These are phyloP conservation scores for Thozetella sp. DNA, from an alignment of 495 filamentous ascomycete genomes.

Conservation along the genomic window DNA sequence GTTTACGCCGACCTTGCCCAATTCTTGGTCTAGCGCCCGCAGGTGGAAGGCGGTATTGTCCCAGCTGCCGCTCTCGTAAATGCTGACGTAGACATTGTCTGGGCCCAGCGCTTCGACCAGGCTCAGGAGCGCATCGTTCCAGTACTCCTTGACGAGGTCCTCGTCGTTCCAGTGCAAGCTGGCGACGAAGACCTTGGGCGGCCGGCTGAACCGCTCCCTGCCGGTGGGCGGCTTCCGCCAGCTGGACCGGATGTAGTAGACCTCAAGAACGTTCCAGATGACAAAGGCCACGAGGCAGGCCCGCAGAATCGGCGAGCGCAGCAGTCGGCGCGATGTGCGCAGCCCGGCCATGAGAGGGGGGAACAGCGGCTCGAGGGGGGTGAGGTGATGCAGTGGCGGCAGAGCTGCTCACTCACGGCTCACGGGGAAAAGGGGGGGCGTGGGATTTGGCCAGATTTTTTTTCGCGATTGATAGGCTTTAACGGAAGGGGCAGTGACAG, in stretches of 20 bases:
- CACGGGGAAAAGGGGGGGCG: neutral
- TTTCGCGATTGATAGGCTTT: neutral
- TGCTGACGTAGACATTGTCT: constrained; percentile 65
- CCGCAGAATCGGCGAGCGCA: constrained; percentile 17
- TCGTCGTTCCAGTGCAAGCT: constrained; percentile 68
- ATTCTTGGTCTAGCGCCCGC: constrained; percentile 47
- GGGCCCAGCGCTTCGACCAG: constrained; percentile 54
- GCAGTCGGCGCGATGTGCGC: constrained; percentile 17
- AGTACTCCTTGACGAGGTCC: constrained; percentile 53
- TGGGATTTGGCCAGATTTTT: neutral
- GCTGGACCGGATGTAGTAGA: constrained; percentile 12
- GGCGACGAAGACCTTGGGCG: constrained; percentile 55
- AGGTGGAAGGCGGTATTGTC: constrained; percentile 64
- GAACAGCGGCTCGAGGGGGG: neutral
- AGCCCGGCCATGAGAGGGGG: neutral
- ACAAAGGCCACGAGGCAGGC: constrained; percentile 15
- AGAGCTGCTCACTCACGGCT: too few relatives aligned
- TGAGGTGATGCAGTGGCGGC: too few relatives aligned
- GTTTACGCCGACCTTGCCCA: constrained; percentile 50
- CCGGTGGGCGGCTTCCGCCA: neutral
- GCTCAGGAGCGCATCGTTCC: constrained; percentile 55
- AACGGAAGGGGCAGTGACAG: neutral
- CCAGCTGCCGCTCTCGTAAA: constrained; percentile 68
- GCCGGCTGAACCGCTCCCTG: constrained; percentile 17
- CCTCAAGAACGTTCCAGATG: constrained; percentile 19